Base-by-base conservation (phyloP, 1,284 basidiomycete species). In the Coriolopsis trogii region DNA sequence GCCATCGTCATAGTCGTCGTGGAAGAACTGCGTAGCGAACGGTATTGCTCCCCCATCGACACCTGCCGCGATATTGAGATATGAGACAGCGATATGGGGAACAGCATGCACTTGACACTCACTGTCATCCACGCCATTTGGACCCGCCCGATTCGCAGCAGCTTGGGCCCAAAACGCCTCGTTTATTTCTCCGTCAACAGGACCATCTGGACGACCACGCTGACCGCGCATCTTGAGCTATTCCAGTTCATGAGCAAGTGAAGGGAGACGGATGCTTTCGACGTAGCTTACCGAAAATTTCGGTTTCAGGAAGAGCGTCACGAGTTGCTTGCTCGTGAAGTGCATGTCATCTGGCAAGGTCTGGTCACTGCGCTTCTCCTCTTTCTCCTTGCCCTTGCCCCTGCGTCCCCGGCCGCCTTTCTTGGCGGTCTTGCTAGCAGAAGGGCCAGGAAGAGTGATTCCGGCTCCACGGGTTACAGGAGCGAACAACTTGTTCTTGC, bases 11-110 rank as follows among this genome's bases (percentile, higher is more conserved):
- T 84, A 83, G 53, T 93, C 92, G 59, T 98, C 96, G 60, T 95
- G 89, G 84, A 98, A 98, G 80, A 98, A 97, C 66, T 98, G 96
- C 0, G 95, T 95, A 60, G 91, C 91, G 71, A 98, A 98, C 0
- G 94, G 95, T 8, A 83, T 77, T 0, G 80, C 80, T 42, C 73
- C 78, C 29, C 74, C 80, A 53, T 77, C 72, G 23, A 70, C 72
- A 39, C 70, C 78, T 80, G 54, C 46, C 34, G 21, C 41, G 28
- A 26, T 8, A 29, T 20, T 7, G 13, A 18, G n/a, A 9, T 3
- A 23, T 56, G 9, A 50, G 45, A 25, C 41, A 12, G 10, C 39
- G 34, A 46, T 30, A n/a, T 5, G 15, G 8, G 6, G 3, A 16
- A 12, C 12, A 3, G 12, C 8, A 25, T 26, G 10, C n/a, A 20